Percentiles rank a stretch among this genome's conserved stretches.
Evolutionary conservation across 2,329 filamentous ascomycete genomes (phyloP).

Genomic region (Venturia effusa): DNA sequence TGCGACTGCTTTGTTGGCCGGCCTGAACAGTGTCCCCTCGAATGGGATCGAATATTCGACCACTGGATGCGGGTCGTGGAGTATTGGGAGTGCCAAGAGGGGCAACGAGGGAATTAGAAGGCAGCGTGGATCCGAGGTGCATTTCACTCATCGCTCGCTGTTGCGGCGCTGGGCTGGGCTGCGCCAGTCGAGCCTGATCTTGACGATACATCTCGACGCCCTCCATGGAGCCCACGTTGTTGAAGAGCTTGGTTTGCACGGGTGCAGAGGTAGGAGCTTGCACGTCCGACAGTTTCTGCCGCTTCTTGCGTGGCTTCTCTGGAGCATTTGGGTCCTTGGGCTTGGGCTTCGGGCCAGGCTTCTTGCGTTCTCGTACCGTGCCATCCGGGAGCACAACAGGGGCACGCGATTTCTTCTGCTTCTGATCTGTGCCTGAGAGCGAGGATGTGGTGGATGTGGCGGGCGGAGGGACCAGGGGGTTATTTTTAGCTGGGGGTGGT

Average conservation of each 20-base stretch:
- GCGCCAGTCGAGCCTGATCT: constrained; percentile 15
- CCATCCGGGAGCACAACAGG: constrained; percentile 36
- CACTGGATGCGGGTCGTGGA: constrained; percentile 48
- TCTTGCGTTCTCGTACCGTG: constrained; percentile 43
- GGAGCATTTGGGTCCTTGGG: constrained; percentile 34
- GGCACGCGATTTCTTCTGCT: constrained; percentile 35
- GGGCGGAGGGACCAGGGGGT: constrained; percentile 1
- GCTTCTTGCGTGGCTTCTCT: constrained; percentile 8
- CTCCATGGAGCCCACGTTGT: constrained; percentile 10
- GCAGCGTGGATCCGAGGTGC: constrained; percentile 10
- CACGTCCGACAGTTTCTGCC: constrained; percentile 5
- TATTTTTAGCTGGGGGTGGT: constrained; percentile 14
- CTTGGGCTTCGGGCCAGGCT: constrained; percentile 51
- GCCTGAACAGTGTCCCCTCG: constrained; percentile 45
- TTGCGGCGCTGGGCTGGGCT: constrained; percentile 23
- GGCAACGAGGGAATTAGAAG: constrained; percentile 8
- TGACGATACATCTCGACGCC: constrained; percentile 11
- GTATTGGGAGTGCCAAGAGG: constrained; percentile 1
- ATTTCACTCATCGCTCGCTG: constrained; percentile 14
- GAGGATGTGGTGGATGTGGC: constrained; percentile 21
- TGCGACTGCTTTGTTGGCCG: constrained; percentile 32
- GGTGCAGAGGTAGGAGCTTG: constrained; percentile 9
- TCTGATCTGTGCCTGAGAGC: constrained; percentile 27
- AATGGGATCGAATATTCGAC: constrained; percentile 84
- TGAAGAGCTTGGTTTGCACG: constrained; percentile 8